phyloP scores from a whole-genome alignment of 1,139 yeast genomes.

The Pneumocystis wakefieldiae region DNA sequence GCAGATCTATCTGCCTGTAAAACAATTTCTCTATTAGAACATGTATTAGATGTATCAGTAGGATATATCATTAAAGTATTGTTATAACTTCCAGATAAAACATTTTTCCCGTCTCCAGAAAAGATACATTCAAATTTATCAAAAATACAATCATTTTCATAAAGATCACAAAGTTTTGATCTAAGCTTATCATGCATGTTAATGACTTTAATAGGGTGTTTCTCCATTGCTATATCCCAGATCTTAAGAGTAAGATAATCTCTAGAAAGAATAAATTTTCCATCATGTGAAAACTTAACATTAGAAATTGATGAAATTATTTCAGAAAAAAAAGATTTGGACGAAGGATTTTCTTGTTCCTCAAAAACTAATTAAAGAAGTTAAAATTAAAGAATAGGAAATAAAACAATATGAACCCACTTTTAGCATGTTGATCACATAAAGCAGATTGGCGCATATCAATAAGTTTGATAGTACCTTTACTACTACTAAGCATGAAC shows the following conservation, averaged over 20 bases:
- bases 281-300: conserved; percentile 82
- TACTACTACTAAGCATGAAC: conserved; percentile 92
- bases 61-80: conserved; percentile 96
- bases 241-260: conserved; percentile 95
- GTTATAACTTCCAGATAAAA: conserved; percentile 95
- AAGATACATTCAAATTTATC: conserved; percentile 96
- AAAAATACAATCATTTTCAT: conserved; percentile 95
- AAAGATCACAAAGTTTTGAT: conserved; percentile 87
- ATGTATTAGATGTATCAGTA: conserved; percentile 34
- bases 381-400: background rate
- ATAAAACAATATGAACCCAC: conserved; percentile 9
- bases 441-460: conserved; percentile 95
- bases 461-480: conserved; percentile 87
- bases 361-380: conserved; percentile 40
- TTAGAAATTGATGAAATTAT: conserved; percentile 90
- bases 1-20: conserved; percentile 97
- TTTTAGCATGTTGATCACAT: conserved; percentile 77
- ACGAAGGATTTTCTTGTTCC: conserved; percentile 82
- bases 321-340: conserved; percentile 93
- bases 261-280: conserved; percentile 84
- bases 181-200: conserved; percentile 91
- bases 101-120: conserved; percentile 79
- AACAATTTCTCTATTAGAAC: conserved; percentile 59
- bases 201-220: conserved; percentile 82
- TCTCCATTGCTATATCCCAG: conserved; percentile 98